Conservation (phyloP, 331 rosid genomes). For the Arachis monticola region DNA sequence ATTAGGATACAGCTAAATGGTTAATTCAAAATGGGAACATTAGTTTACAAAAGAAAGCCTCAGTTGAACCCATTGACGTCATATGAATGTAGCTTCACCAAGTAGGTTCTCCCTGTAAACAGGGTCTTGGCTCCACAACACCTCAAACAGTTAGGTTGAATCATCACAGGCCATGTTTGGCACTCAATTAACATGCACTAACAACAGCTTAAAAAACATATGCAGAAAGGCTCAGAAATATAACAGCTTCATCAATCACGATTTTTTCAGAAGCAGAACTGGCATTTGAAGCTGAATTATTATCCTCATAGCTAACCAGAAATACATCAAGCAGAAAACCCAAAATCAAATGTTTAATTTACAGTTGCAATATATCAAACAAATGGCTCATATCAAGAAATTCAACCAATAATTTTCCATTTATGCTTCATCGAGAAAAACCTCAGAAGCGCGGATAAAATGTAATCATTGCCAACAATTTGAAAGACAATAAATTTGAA, state of each 20-base stretch:
- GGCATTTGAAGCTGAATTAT: slow-evolving; percentile 71
- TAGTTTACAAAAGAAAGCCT: slow-evolving; percentile 22
- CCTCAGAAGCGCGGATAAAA: slow-evolving; percentile 91
- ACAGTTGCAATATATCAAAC: not conserved
- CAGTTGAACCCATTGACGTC: slow-evolving; percentile 49
- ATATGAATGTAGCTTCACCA: slow-evolving; percentile 55
- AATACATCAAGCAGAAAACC: not conserved
- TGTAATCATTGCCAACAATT: slow-evolving; percentile 56
- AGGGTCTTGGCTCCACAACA: slow-evolving; percentile 61
- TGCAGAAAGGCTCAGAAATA: slow-evolving; percentile 55
- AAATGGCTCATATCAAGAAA: slow-evolving; percentile 66
- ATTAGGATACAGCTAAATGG: no score
- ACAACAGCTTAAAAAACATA: no score
- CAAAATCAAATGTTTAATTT: not conserved
- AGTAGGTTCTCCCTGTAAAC: slow-evolving; percentile 77
- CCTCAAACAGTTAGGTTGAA: slow-evolving; percentile 46
- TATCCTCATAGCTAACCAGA: slow-evolving; percentile 52
- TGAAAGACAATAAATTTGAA: no score
- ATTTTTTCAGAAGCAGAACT: slow-evolving; percentile 78
- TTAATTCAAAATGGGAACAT: no score
- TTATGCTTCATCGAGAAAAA: slow-evolving; percentile 58
- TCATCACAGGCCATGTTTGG: slow-evolving; percentile 41
- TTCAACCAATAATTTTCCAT: slow-evolving; percentile 56
- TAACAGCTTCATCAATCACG: slow-evolving; percentile 78
- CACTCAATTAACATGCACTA: not conserved